Evolutionary conservation across 2,329 filamentous ascomycete species (phyloP).

Genomic region (Stagonosporopsis chrysanthemi): DNA sequence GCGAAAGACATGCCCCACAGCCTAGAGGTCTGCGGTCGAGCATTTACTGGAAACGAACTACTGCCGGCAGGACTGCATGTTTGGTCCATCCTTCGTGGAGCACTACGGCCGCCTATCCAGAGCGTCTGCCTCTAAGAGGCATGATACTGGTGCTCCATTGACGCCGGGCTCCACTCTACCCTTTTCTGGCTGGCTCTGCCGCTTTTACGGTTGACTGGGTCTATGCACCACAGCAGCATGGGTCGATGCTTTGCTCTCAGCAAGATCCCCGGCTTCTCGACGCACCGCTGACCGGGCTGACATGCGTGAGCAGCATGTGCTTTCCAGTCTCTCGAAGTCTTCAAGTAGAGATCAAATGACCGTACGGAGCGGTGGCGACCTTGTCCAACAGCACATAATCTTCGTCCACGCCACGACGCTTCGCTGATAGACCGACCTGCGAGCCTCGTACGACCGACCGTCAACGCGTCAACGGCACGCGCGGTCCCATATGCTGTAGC

Average conservation of each 20-base stretch:
- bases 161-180: conserved; percentile 27
- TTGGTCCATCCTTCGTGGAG: conserved; percentile 11
- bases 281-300: conserved; percentile 26
- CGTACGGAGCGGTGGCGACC: background rate
- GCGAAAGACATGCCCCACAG: background rate
- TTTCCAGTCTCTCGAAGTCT: conserved; percentile 1
- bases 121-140: conserved; percentile 1
- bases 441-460: background rate
- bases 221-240: conserved; percentile 26
- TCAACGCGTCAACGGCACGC: conserved; percentile 19
- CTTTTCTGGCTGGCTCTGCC: conserved; percentile 27
- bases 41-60: conserved; percentile 9
- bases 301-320: conserved; percentile 19
- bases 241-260: conserved; percentile 24
- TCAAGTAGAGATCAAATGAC: background rate
- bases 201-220: conserved; percentile 32
- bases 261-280: conserved; percentile 26
- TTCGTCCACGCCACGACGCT: background rate
- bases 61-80: conserved; percentile 3
- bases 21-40: background rate
- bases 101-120: conserved; percentile 4
- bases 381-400: background rate
- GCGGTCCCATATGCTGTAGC: conserved; percentile 18
- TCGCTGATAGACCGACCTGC: background rate
- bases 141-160: conserved; percentile 25